These are phyloP conservation scores for Lactuca saligna DNA, from an alignment of 129 eudicot species.

Conservation along the genomic window DNA sequence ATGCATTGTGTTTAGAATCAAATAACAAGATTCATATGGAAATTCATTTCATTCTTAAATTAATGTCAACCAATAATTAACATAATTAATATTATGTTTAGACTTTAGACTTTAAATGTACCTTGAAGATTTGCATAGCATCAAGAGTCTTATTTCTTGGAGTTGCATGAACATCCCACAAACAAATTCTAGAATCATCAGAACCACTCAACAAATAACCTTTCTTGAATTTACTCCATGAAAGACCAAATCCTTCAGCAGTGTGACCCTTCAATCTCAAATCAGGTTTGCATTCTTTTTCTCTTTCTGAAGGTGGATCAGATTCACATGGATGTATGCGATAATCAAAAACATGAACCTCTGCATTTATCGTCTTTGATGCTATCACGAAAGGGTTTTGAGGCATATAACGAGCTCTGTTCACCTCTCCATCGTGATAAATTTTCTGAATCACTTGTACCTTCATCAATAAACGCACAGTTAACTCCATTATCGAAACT, in stretches of 20 bases:
- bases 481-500: background rate
- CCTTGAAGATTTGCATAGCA: conserved; percentile 90
- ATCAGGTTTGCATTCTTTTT: conserved; percentile 88
- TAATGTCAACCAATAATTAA: too few relatives aligned
- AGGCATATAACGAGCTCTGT: conserved; percentile 96
- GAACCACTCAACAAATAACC: conserved; percentile 95
- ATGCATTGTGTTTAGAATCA: too few relatives aligned
- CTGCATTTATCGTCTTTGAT: conserved; percentile 89
- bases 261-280: conserved; percentile 86
- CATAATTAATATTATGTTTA: too few relatives aligned
- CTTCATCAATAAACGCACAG: conserved; percentile 35
- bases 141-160: conserved; percentile 75
- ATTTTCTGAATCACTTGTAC: conserved; percentile 95
- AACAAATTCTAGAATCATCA: conserved; percentile 93
- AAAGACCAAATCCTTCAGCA: conserved; percentile 87
- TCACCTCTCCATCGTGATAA: conserved; percentile 91
- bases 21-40: too few relatives aligned
- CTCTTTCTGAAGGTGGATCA: conserved; percentile 75
- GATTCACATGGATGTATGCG: conserved; percentile 92
- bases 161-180: conserved; percentile 84
- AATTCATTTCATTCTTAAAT: too few relatives aligned
- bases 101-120: conserved; percentile 3
- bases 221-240: conserved; percentile 88
- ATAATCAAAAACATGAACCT: conserved; percentile 83
- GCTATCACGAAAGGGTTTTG: conserved; percentile 82